These are phyloP conservation scores for Kluyveromyces aestuarii DNA, from an alignment of 805 yeast species.

Conservation along the genomic window DNA sequence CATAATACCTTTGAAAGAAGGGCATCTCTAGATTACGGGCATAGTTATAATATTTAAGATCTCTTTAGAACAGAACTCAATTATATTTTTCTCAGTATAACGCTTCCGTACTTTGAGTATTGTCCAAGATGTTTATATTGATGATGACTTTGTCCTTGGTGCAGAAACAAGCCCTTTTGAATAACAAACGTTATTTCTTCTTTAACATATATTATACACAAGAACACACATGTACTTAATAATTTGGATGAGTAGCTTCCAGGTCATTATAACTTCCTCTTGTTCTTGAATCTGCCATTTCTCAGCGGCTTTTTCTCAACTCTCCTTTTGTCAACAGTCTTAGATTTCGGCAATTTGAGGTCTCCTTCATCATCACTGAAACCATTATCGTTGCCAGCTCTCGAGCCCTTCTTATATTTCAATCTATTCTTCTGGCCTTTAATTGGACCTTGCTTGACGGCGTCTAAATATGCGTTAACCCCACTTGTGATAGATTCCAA, in stretches of 20 bases:
- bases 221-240: no score
- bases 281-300: slow-evolving; percentile 22
- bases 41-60: background rate
- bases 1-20: slow-evolving; percentile 27
- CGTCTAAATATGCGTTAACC: slow-evolving; percentile 87
- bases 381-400: slow-evolving; percentile 43
- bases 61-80: background rate
- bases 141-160: no score
- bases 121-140: background rate
- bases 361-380: slow-evolving; percentile 42
- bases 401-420: slow-evolving; percentile 66
- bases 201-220: background rate
- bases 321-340: slow-evolving; percentile 14
- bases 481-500: slow-evolving; percentile 44
- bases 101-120: background rate
- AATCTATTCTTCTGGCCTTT: slow-evolving; percentile 89
- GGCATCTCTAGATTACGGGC: slow-evolving; percentile 23
- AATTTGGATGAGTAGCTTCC: no score
- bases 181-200: background rate
- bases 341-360: slow-evolving; percentile 18
- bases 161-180: background rate
- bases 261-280: slow-evolving; percentile 10
- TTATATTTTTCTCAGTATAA: background rate
- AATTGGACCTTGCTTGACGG: slow-evolving; percentile 85
- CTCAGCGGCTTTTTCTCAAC: slow-evolving; percentile 19